Evolutionary conservation across 148 eudicot genomes (phyloP), one percentile per base, ranked within the genome.

Genomic region (Silene latifolia): DNA sequence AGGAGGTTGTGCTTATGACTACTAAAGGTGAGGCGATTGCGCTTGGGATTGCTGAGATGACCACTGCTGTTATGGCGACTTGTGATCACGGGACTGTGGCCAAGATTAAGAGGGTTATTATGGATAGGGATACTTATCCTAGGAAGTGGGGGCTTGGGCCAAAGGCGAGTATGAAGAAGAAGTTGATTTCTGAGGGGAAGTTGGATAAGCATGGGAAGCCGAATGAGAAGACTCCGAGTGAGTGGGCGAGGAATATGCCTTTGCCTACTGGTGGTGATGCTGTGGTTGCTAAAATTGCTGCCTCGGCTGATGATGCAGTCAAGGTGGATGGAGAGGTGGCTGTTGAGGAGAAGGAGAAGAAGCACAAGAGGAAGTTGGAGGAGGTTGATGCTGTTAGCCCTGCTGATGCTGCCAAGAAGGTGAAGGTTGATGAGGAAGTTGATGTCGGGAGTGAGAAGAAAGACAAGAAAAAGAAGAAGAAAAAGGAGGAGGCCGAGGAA

Each of bases 121-220:
- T 94, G 98, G 98, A 94, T 76, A 77, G 97, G 74, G 96, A 94
- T 83, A 94, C 87, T 17, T 94, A 94, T 81, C 97, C 97, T 0
- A 91, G 97, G 89, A 94, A 88, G 65, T 94, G 98, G 98, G 98
- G 98, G 48, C 89, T 94, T 83, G 98, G 97, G 0, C 98, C 98
- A 0, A 87, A 82, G 78, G 98, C 98, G 68, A 83, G 90, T 0
- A 86, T 90, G 96, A 94, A 91, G 88, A 91, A 94, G 93, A 94
- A 94, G 86, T 56, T 91, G 71, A 85, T 91, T 78, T 74, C 90
- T 0, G 97, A 88, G 57, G 98, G 98, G 69, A 90, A 91, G 82
- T 82, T 94, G 92, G 86, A 84, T 81, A 94, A 94, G 83, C 93
- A 83, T 69, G 97, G 98, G 4, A 94, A 91, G 58, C 90, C 89